These are phyloP conservation scores for Oryza nivara DNA, from an alignment of 176 grass and related monocot genomes.

Conservation along the genomic window DNA sequence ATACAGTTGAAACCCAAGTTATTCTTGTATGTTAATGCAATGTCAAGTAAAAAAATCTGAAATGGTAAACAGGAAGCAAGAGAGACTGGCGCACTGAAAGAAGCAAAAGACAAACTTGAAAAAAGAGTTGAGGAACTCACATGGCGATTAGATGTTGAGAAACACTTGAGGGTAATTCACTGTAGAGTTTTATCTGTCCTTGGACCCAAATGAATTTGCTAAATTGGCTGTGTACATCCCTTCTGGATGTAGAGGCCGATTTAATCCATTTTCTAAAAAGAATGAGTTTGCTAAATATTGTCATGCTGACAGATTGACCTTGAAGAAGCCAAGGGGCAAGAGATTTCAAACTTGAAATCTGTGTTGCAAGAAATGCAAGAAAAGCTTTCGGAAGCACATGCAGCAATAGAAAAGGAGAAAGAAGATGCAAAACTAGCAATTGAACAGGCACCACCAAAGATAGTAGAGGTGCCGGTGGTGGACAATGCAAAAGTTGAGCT, in stretches of 20 bases:
- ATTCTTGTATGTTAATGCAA: conserved; percentile 27
- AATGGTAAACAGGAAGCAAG: conserved; percentile 75
- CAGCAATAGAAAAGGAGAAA: conserved; percentile 69
- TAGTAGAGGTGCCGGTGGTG: conserved; percentile 75
- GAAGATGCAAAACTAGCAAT: conserved; percentile 81
- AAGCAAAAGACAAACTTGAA: conserved; percentile 94
- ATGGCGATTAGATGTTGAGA: conserved; percentile 87
- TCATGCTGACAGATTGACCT: conserved; percentile 64
- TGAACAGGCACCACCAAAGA: conserved; percentile 81
- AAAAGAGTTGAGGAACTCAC: conserved; percentile 94
- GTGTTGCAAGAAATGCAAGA: conserved; percentile 76
- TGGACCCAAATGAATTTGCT: conserved; percentile 25
- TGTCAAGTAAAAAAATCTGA: conserved; percentile 30
- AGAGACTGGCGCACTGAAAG: conserved; percentile 91
- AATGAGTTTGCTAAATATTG: conserved; percentile 35
- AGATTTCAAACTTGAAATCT: conserved; percentile 74
- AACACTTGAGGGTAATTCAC: conserved; percentile 79
- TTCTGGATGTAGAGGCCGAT: too few species aligned
- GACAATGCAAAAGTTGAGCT: conserved; percentile 73
- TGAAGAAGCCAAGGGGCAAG: conserved; percentile 82
- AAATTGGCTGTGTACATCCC: background rate
- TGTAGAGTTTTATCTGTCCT: conserved; percentile 16
- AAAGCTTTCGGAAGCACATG: conserved; percentile 69
- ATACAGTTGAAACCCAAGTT: conserved; percentile 20
- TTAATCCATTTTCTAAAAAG: too few species aligned